A percentile compares a stretch with the other conserved stretches of the same genome.
Evolutionary conservation across 768 basidiomycete species (phyloP).

Genomic region (Mycena galopus): DNA sequence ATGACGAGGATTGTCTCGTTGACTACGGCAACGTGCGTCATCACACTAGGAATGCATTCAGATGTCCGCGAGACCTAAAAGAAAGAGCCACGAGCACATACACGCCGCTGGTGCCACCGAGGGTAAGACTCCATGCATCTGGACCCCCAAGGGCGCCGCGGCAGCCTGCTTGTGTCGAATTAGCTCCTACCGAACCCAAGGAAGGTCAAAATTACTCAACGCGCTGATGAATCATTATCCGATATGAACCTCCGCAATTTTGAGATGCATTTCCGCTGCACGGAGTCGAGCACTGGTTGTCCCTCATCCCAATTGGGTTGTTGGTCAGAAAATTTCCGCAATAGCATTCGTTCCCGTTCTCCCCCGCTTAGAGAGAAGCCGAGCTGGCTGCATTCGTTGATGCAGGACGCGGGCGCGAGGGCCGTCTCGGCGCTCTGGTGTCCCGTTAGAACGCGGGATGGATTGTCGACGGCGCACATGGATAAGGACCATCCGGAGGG

Average conservation of each 20-base stretch:
- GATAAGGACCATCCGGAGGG: slow-evolving; percentile 26
- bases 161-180: not conserved
- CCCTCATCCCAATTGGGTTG: slow-evolving; percentile 24
- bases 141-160: slow-evolving; percentile 16
- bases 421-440: slow-evolving; percentile 16
- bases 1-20: slow-evolving; percentile 31
- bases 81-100: not conserved
- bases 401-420: slow-evolving; percentile 30
- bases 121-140: slow-evolving; percentile 19
- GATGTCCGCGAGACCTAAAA: not conserved
- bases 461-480: slow-evolving; percentile 33
- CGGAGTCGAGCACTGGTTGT: slow-evolving; percentile 15
- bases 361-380: slow-evolving; percentile 17
- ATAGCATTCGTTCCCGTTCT: slow-evolving; percentile 33
- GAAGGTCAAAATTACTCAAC: not conserved
- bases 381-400: slow-evolving; percentile 13
- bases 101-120: slow-evolving; percentile 33
- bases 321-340: slow-evolving; percentile 24
- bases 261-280: slow-evolving; percentile 25
- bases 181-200: not conserved
- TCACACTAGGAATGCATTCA: slow-evolving; percentile 14
- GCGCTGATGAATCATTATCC: slow-evolving; percentile 28
- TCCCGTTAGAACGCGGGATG: slow-evolving; percentile 14
- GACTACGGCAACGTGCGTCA: slow-evolving; percentile 31
- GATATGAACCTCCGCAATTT: slow-evolving; percentile 24